phyloP scores from a whole-genome alignment of 2,329 filamentous ascomycete species.

The Drechslerella dactyloides region DNA sequence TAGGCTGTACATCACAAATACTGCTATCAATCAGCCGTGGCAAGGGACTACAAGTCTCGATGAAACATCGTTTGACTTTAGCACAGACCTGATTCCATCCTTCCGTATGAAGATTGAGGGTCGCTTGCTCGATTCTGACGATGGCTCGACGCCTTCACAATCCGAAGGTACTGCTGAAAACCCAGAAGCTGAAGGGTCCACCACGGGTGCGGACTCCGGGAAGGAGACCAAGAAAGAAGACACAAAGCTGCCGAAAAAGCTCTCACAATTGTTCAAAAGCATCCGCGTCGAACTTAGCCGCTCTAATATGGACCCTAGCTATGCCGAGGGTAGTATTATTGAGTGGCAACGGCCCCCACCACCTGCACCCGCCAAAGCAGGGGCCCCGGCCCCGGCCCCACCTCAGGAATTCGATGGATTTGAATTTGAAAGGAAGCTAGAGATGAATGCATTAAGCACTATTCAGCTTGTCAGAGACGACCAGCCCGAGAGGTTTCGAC shows the following conservation, averaged over 20 bases:
- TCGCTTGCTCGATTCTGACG: conserved; percentile 74
- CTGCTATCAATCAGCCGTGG: conserved; percentile 92
- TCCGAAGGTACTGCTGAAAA: conserved; percentile 26
- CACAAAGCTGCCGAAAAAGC: conserved; percentile 63
- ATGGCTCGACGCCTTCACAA: conserved; percentile 52
- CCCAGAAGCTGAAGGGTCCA: conserved; percentile 55
- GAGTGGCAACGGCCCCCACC: conserved; percentile 85
- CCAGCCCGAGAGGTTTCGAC: conserved; percentile 78
- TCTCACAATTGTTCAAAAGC: conserved; percentile 83
- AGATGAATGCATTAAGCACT: conserved; percentile 89
- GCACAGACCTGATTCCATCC: conserved; percentile 74
- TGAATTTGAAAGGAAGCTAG: conserved; percentile 86
- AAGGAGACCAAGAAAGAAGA: conserved; percentile 60
- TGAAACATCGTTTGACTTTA: conserved; percentile 74
- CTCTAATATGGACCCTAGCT: conserved; percentile 68
- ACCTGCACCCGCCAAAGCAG: conserved; percentile 62
- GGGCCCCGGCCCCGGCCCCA: conserved; percentile 64
- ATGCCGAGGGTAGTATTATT: conserved; percentile 66
- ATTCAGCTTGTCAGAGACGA: conserved; percentile 87
- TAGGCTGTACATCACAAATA: conserved; percentile 94
- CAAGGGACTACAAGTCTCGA: conserved; percentile 71
- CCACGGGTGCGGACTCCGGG: conserved; percentile 60
- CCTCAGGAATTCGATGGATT: conserved; percentile 82
- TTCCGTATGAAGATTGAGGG: conserved; percentile 94
- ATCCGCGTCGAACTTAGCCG: conserved; percentile 70